phyloP scores from a whole-genome alignment of 352 stramenopile species.

The Globisporangium orthogonon region DNA sequence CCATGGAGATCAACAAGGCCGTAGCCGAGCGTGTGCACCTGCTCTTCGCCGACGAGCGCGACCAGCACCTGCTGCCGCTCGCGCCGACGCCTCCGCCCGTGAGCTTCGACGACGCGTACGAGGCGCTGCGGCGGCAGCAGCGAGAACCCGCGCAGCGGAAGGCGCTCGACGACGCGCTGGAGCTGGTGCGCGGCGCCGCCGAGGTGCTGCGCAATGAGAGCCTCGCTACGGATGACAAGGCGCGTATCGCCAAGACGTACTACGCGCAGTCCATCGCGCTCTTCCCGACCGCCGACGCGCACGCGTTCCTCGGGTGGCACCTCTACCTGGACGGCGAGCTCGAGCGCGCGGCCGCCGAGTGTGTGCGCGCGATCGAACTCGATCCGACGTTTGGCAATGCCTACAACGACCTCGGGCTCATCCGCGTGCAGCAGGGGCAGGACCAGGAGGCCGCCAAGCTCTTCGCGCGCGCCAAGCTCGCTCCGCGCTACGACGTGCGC shows the following conservation, averaged over 20 bases:
- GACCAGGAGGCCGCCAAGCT: conserved; percentile 49
- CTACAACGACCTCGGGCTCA: conserved; percentile 69
- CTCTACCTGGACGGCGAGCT: conserved; percentile 59
- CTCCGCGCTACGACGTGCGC: conserved; percentile 58
- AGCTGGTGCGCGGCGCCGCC: conserved; percentile 45
- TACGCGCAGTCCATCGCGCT: conserved; percentile 60
- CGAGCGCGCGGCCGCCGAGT: conserved; percentile 43
- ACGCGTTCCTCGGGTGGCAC: conserved; percentile 63
- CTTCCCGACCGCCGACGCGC: conserved; percentile 61
- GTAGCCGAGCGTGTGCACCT: conserved; percentile 59
- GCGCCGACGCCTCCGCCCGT: conserved; percentile 17
- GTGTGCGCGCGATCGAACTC: conserved; percentile 52
- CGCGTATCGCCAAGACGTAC: conserved; percentile 55
- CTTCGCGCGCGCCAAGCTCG: conserved; percentile 54
- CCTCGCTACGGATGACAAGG: conserved; percentile 34
- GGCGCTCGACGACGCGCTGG: conserved; percentile 36
- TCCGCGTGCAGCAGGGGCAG: conserved; percentile 51
- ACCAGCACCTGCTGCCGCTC: conserved; percentile 34
- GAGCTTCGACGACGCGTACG: conserved; percentile 52
- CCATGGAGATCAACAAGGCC: conserved; percentile 57
- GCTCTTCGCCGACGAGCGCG: conserved; percentile 42
- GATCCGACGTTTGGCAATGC: conserved; percentile 61
- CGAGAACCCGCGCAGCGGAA: conserved; percentile 14
- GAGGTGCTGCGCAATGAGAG: conserved; percentile 39
- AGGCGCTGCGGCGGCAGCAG: conserved; percentile 26